Evolutionary conservation across 2,329 filamentous ascomycete genomes (phyloP), one percentile per base, ranked within the genome.

Genomic region (Penicillium sp.): DNA sequence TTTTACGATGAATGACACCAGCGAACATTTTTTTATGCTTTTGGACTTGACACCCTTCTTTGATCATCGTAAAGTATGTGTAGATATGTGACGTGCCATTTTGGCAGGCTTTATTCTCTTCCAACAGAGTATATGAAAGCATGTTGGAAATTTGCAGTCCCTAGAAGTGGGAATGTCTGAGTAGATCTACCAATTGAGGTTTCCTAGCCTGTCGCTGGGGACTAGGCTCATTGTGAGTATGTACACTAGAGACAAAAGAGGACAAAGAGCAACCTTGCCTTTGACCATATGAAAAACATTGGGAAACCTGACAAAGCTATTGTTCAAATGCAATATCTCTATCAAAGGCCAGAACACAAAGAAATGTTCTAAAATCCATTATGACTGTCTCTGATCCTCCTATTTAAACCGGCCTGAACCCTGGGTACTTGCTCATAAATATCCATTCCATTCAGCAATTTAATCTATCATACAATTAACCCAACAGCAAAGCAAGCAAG

Each of bases 1-100:
- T 41, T 56, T 48, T 48, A 57, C 43, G 55, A 57, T 23, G 55
- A 54, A 57, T 53, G 55, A 57, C 50, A 48, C 50, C 13, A 54
- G 50, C 55, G 43, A 53, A 35, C n/a, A 6, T 35, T 48, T 45
- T 19, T 27, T 19, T 10, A 38, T 10, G 9, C 9, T 33, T 13
- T 27, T 43, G 1, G 8, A 23, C 13, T 33, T 25, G 12, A 6
- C 15, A 35, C 15, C 8, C 6, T 35, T 47, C 19, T 48, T 33
- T 13, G 15, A 13, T n/a, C 46, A 4, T 48, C 6, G 9, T 37
- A 48, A 6, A 37, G 1, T 12, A 35, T 23, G 13, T 12, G 19
- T 35, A 25, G 2, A 5, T 13, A 13, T 2, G 5, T 12, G 19
- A 4, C 25, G 17, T 17, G 6, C 13, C 6, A 9, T 8, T 42